Conservation (phyloP, 768 basidiomycete genomes). For the Fistulinella prunicolor region DNA sequence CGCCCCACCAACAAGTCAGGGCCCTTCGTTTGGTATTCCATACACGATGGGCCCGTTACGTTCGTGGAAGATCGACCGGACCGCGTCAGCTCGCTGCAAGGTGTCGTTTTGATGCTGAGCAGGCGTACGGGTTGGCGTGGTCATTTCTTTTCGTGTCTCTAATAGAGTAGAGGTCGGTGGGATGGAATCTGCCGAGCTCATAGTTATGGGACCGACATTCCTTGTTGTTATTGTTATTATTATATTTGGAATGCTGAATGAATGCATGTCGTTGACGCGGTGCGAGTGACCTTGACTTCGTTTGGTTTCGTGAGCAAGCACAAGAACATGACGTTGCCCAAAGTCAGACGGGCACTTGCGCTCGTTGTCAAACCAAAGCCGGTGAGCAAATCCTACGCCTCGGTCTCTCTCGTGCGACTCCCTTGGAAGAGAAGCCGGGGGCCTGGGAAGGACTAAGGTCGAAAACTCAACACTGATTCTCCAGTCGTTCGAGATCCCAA, state of each 20-base stretch:
- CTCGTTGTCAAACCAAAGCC: slow-evolving; percentile 31
- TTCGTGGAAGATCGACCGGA: slow-evolving; percentile 59
- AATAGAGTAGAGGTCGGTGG: slow-evolving; percentile 58
- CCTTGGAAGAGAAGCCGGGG: no score
- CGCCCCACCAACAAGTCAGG: slow-evolving; percentile 61
- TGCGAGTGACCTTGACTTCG: no score
- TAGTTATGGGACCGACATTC: slow-evolving; percentile 68
- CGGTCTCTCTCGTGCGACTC: not conserved
- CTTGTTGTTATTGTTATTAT: not conserved
- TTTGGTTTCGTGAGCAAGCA: no score
- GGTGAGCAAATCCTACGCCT: slow-evolving; percentile 12
- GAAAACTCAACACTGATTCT: no score
- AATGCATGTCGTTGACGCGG: not conserved
- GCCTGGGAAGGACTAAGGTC: no score
- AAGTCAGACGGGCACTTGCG: slow-evolving; percentile 15
- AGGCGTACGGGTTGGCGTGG: slow-evolving; percentile 42
- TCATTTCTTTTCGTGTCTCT: slow-evolving; percentile 44
- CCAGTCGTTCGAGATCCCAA: slow-evolving; percentile 29
- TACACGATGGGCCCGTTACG: slow-evolving; percentile 66
- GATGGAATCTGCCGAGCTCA: slow-evolving; percentile 40
- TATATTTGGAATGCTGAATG: slow-evolving; percentile 11
- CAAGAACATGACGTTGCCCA: slow-evolving; percentile 13
- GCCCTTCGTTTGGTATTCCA: slow-evolving; percentile 39
- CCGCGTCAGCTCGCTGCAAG: slow-evolving; percentile 41
- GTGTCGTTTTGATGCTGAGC: slow-evolving; percentile 56